Base-by-base conservation (phyloP, 345 rosid genomes). In the Gossypium arboreum region DNA sequence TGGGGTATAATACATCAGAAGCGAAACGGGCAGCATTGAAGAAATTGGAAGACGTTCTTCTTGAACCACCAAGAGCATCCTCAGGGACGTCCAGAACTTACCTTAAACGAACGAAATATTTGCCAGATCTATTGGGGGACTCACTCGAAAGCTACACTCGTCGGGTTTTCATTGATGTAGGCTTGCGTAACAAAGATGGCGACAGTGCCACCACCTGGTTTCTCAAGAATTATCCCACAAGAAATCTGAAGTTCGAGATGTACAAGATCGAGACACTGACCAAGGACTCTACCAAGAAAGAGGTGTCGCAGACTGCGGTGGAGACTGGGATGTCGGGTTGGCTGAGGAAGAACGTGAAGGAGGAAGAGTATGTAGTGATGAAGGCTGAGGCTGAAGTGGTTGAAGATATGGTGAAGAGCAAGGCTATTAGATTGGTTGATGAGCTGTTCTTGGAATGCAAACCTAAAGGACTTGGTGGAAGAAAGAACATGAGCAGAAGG, bases 311-410 rank as follows among this genome's bases (percentile, higher is more conserved):
- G 0, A 71, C 62, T 59, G 68, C 62, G 8, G 77, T 48, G 10
- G 83, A 82, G 56, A 78, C 81, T 13, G 91, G 89, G 60, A 86
- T 91, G 83, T 81, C 90, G 13, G 88, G 84, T 63, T 93, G 97
- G 98, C 44, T 91, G 44, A 86, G 76, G 68, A 85, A 79, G 82
- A 89, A 88, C 67, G 93, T 86, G 77, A 87, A 84, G 75, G 88
- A 84, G 34, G 90, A 82, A 3, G 92, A 93, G 72, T 91, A 82
- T 57, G 91, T 91, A 74, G 97, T 93, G 87, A 88, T 88, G 93
- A 91, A 91, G 75, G 94, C 97, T 9, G 88, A 91, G 72, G 92
- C 64, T 7, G 64, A 27, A 4, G 64, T 60, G 16, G 64, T 27
- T 13, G 64, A 60, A 60, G 64, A 60, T 2, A 60, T 60, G 64